Conservation (phyloP, 2,329 filamentous ascomycete genomes). For the Aspergillus neoniger region DNA sequence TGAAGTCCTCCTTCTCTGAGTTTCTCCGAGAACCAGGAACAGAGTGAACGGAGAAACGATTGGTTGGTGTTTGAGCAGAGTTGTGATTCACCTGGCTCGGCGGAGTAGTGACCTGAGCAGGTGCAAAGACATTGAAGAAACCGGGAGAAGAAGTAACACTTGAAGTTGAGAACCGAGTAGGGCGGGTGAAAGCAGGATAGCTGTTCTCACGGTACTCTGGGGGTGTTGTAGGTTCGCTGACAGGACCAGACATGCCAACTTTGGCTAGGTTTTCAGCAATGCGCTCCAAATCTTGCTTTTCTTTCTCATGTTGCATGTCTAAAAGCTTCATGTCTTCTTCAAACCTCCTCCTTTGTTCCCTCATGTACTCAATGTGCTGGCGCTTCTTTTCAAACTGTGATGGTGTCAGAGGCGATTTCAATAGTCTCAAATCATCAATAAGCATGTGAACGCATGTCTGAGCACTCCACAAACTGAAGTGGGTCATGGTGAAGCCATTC, state of each 20-base stretch:
- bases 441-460: background rate
- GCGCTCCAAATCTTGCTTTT: slow-evolving; percentile 80
- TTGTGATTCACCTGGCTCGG: slow-evolving; percentile 62
- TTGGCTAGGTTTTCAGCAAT: slow-evolving; percentile 77
- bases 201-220: slow-evolving; percentile 85
- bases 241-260: slow-evolving; percentile 65
- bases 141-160: slow-evolving; percentile 82
- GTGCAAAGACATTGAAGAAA: slow-evolving; percentile 69
- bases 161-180: slow-evolving; percentile 85
- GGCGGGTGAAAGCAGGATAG: slow-evolving; percentile 79
- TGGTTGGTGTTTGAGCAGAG: slow-evolving; percentile 54
- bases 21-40: slow-evolving; percentile 84
- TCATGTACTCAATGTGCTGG: slow-evolving; percentile 84
- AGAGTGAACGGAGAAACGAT: slow-evolving; percentile 77
- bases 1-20: slow-evolving; percentile 85
- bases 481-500: background rate
- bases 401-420: slow-evolving; percentile 39
- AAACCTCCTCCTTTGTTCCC: slow-evolving; percentile 84
- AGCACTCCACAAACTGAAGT: background rate
- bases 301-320: slow-evolving; percentile 78
- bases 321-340: slow-evolving; percentile 90
- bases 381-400: slow-evolving; percentile 88
- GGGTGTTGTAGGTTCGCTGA: slow-evolving; percentile 93
- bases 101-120: slow-evolving; percentile 78
- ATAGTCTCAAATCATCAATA: background rate